phyloP scores from a whole-genome alignment of 768 basidiomycete species.

The Tulasnella sp. region DNA sequence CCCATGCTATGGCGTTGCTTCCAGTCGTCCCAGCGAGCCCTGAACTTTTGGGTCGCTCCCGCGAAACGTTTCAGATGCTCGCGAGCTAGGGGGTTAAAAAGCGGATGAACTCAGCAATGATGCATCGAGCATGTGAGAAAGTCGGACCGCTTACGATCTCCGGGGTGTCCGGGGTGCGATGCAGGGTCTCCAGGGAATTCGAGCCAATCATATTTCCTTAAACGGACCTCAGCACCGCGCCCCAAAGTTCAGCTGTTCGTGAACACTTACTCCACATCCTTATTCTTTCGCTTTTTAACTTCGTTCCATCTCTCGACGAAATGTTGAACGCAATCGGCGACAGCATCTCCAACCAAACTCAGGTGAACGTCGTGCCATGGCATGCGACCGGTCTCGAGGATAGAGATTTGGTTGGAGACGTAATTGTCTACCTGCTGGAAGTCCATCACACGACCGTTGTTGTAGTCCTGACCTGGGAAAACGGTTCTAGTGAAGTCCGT shows the following conservation, averaged over 20 bases:
- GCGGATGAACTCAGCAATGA: background rate
- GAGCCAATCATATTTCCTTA: constrained; percentile 62
- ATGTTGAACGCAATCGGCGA: constrained; percentile 91
- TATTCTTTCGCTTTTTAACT: constrained; percentile 75
- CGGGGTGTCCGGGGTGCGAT: constrained; percentile 19
- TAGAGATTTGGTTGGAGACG: constrained; percentile 68
- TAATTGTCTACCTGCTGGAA: constrained; percentile 80
- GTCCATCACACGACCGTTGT: constrained; percentile 84
- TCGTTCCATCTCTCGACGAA: constrained; percentile 93
- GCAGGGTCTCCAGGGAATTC: constrained; percentile 65
- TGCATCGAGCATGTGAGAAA: background rate
- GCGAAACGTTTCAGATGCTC: constrained; percentile 70
- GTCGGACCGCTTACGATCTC: constrained; percentile 14
- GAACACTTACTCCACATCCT: constrained; percentile 24
- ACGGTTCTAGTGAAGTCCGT: constrained; percentile 78
- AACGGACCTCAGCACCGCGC: constrained; percentile 43
- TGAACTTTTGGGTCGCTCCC: constrained; percentile 60
- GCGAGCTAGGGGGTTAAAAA: constrained; percentile 49
- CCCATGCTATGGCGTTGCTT: background rate
- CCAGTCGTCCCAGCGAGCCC: constrained; percentile 57
- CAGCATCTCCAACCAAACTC: constrained; percentile 77
- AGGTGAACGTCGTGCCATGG: constrained; percentile 95
- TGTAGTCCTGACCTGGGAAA: constrained; percentile 93
- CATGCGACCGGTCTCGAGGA: constrained; percentile 74
- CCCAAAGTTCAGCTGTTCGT: background rate